Evolutionary conservation across 352 stramenopile species (phyloP).

Genomic region (Globisporangium ultimum): DNA sequence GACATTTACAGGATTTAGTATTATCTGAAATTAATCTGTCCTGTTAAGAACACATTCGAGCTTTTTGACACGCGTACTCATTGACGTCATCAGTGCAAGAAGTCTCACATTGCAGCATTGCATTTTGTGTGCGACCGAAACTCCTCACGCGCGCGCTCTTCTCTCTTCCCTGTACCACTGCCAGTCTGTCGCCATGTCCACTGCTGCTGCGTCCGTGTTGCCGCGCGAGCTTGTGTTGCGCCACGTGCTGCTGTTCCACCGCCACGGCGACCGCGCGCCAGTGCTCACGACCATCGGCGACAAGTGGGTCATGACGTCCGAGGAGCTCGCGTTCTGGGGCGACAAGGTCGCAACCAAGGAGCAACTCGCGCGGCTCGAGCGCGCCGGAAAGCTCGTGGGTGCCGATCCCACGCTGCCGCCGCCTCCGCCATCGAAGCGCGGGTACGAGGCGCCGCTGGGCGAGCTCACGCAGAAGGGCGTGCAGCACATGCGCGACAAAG

Average conservation of each 20-base stretch:
- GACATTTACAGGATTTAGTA: too few relatives aligned
- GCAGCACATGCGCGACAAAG: slow-evolving; percentile 67
- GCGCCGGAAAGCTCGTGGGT: slow-evolving; percentile 48
- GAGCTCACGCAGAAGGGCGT: slow-evolving; percentile 62
- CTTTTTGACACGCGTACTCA: too few relatives aligned
- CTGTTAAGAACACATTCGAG: too few relatives aligned
- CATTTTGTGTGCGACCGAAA: too few relatives aligned
- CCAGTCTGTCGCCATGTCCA: too few relatives aligned
- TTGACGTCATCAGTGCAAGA: too few relatives aligned
- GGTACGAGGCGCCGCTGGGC: slow-evolving; percentile 44
- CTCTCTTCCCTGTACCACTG: too few relatives aligned
- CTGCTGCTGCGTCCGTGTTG: too few relatives aligned
- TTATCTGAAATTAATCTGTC: too few relatives aligned
- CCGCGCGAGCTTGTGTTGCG: slow-evolving; percentile 39
- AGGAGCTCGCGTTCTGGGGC: slow-evolving; percentile 64
- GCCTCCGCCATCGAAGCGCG: slow-evolving; percentile 33
- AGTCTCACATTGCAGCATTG: too few relatives aligned
- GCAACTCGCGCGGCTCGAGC: slow-evolving; percentile 42
- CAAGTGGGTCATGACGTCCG: slow-evolving; percentile 44
- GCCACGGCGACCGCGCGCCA: slow-evolving; percentile 75
- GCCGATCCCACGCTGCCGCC: slow-evolving; percentile 39
- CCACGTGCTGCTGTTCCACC: slow-evolving; percentile 80
- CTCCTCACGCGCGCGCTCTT: too few relatives aligned
- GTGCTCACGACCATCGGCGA: slow-evolving; percentile 57
- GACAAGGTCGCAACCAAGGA: slow-evolving; percentile 47